A percentile compares a stretch with the other conserved stretches of the same genome.
These are phyloP conservation scores for Nakaseomyces delphensis DNA, from an alignment of 1,139 yeast species.

Conservation along the genomic window DNA sequence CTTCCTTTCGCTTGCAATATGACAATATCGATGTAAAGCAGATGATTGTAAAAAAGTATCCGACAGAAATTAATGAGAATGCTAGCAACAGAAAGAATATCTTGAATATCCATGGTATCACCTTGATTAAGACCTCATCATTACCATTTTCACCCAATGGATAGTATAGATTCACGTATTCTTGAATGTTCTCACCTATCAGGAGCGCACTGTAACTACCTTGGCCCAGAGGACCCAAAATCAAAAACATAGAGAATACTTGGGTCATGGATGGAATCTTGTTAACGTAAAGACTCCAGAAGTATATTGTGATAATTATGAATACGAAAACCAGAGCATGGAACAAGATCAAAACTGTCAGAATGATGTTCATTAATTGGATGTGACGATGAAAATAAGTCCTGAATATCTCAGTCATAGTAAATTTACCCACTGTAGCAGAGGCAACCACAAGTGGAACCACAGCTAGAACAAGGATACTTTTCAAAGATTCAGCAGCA, in stretches of 20 bases:
- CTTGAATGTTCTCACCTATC: conserved; percentile 40
- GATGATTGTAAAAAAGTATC: conserved; percentile 53
- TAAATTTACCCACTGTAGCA: conserved; percentile 52
- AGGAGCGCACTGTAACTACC: conserved; percentile 62
- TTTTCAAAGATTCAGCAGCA: conserved; percentile 17
- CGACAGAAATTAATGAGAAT: conserved; percentile 48
- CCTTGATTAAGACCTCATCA: conserved; percentile 13
- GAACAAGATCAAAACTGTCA: conserved; percentile 55
- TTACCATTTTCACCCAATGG: conserved; percentile 11
- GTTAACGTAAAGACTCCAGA: conserved; percentile 48
- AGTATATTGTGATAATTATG: conserved; percentile 47
- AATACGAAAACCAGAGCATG: conserved; percentile 57
- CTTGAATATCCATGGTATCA: conserved; percentile 27
- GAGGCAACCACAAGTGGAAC: conserved; percentile 71
- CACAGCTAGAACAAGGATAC: conserved; percentile 46
- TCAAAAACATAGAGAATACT: conserved; percentile 49
- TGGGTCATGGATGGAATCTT: conserved; percentile 47
- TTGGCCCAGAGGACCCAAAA: conserved; percentile 71
- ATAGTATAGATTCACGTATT: conserved; percentile 21
- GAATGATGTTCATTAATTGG: conserved; percentile 44
- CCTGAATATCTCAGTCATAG: conserved; percentile 37
- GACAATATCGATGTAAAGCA: conserved; percentile 42
- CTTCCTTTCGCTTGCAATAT: conserved; percentile 18
- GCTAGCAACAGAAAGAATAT: conserved; percentile 34
- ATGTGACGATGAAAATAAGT: conserved; percentile 31